Evolutionary conservation across 352 stramenopile species (phyloP), one percentile per base, ranked within the genome.

Genomic region (Phytopythium cucurbitacearum): DNA sequence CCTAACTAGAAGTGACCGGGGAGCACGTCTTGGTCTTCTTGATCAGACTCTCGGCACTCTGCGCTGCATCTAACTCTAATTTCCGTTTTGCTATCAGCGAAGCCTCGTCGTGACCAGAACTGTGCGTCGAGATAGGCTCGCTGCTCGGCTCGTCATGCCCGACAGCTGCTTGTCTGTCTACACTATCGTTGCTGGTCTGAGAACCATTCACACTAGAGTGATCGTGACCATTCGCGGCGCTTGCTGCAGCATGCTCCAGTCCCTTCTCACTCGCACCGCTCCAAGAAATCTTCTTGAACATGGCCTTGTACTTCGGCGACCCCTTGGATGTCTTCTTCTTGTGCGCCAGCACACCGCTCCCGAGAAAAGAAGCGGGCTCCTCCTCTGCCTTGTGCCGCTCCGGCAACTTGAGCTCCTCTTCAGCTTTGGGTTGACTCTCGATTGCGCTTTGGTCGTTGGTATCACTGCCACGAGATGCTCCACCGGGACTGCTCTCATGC

Each of bases 1-100:
- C 11, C 53, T 79, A 85, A 48, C 71, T 87, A 41, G 76, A 89
- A 55, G 76, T 86, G 59, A 89, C 81, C 10, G 79, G 74, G 53
- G 76, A 85, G 62, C 65, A 85, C 43, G 79, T 67, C 56, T 90
- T 90, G 15, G 74, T 52, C 59, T 90, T 90, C 50, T 90, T 90
- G 15, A 90, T 64, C 49, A 87, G 57, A 62, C 69, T 79, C 45
- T 86, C 76, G 11, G 79, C 67, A n/a, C 64, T 64, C 50, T 65
- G 41, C 33, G 55, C 56, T 60, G 76, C 76, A n/a, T 76, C 66
- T 57, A 87, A 57, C 32, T 77, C 72, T 60, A 87, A 68, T 60
- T 88, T 85, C 43, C 79, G 74, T 59, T 90, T 90, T 21, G 69
- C 51, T 50, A 69, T 42, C 15, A 72, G 60, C 45, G 66, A 51